Evolutionary conservation across 495 filamentous ascomycete species (phyloP), one percentile per base, ranked within the genome.

Genomic region (Aspergillus taichungensis): DNA sequence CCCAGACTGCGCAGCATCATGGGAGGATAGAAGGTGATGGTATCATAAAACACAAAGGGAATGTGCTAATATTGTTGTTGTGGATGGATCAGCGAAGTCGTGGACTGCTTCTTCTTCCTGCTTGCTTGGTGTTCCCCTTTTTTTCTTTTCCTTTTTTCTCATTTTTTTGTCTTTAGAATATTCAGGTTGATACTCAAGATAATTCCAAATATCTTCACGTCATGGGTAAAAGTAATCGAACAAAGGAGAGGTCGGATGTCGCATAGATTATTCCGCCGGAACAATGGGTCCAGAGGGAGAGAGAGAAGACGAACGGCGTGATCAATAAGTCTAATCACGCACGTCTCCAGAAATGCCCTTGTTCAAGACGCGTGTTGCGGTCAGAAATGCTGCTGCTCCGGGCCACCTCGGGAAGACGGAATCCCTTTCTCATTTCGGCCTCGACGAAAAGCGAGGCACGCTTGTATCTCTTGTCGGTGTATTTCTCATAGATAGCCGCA

Each of bases 401-500:
- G 24, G 56, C 39, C 9, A 58, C 14, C 33, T 63, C 57, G 4
- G 64, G 51, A 30, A 75, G 50, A 32, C 49, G 49, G 41, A 76
- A 75, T n/a, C 64, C 85, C 40, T 71, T 73, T 38, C 61, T 59
- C 49, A 95, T 76, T 67, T 88, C 83, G 13, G 63, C 68, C 55
- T 88, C 78, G 28, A 92, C 90, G 50, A 80, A 94, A 12, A 77
- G 54, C n/a, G 90, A 84, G 3, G 85, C 84, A 24, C 80, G 72
- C 70, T 89, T 90, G 71, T 83, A 96, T 30, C 84, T 80, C 43
- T 77, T 83, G 57, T 88, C 83, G 6, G 78, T 72, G 64, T 94
- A 98, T 65, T 98, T 98, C 13, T 96, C 87, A 53, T 76, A 97
- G 47, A 98, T 82, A 13, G 88, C 86, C 5, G 64, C 54, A 61